Conservation (phyloP, 352 stramenopile genomes). For the Aphanomyces astaci region DNA sequence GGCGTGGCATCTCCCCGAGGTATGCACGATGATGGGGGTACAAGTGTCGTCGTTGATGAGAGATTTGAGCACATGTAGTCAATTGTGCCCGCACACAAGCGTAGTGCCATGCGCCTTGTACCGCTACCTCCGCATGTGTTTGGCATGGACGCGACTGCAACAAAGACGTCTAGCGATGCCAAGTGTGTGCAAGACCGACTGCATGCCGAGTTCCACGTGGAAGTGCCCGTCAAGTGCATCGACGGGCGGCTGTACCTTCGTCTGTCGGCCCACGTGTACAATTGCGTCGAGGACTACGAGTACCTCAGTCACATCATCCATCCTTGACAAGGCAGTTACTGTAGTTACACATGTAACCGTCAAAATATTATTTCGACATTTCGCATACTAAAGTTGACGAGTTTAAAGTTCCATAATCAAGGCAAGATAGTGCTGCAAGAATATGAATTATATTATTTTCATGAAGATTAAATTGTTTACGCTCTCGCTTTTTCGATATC, state of each 20-base stretch:
- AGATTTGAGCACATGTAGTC: too few species aligned
- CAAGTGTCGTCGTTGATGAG: too few species aligned
- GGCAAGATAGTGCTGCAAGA: too few species aligned
- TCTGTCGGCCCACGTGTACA: slow-evolving; percentile 91
- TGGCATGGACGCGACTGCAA: slow-evolving; percentile 29
- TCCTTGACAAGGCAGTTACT: background rate
- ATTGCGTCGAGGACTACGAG: slow-evolving; percentile 76
- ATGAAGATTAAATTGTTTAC: too few species aligned
- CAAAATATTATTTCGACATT: too few species aligned
- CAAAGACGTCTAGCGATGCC: slow-evolving; percentile 71
- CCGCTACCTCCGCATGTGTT: slow-evolving; percentile 54
- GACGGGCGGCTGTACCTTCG: slow-evolving; percentile 80
- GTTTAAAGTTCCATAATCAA: too few species aligned
- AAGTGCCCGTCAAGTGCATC: slow-evolving; percentile 91
- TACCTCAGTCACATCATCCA: slow-evolving; percentile 32
- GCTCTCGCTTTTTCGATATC: background rate
- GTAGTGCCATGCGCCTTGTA: slow-evolving; percentile 68
- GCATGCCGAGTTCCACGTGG: slow-evolving; percentile 66
- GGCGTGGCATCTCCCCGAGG: background rate
- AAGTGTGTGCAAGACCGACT: slow-evolving; percentile 89
- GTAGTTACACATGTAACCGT: background rate
- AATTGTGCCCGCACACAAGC: slow-evolving; percentile 45
- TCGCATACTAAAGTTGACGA: too few species aligned
- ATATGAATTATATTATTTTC: too few species aligned
- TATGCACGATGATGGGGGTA: too few species aligned